A percentile compares a stretch with the other conserved stretches of the same genome.
Conservation (phyloP, 306 rosid genomes). For the Acacia confusa region DNA sequence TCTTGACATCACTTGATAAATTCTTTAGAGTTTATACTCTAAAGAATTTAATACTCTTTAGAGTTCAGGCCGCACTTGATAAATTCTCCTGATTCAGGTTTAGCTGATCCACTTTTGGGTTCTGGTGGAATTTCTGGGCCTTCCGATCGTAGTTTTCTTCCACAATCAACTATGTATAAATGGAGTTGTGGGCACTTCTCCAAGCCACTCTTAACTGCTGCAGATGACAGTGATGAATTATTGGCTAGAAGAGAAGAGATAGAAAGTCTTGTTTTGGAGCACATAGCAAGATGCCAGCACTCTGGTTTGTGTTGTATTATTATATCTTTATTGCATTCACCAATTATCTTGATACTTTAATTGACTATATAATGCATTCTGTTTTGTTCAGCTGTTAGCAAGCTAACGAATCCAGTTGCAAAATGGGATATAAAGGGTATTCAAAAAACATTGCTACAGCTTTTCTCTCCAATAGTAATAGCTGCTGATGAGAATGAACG, state of each 20-base stretch:
- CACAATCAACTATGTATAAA: conserved; percentile 84
- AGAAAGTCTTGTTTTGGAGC: conserved; percentile 85
- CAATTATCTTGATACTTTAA: conserved; percentile 2
- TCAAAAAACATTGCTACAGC: conserved; percentile 74
- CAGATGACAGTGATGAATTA: conserved; percentile 76
- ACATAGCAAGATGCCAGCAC: conserved; percentile 93
- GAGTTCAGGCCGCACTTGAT: conserved; percentile 93
- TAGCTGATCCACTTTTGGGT: conserved; percentile 96
- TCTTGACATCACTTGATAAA: too few species aligned
- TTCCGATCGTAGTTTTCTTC: conserved; percentile 82
- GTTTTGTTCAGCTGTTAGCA: conserved; percentile 74
- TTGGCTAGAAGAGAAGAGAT: conserved; percentile 84
- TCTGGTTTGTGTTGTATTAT: conserved; percentile 55
- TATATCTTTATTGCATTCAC: not conserved
- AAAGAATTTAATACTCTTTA: too few species aligned
- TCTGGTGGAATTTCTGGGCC: conserved; percentile 58
- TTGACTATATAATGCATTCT: conserved; percentile 22
- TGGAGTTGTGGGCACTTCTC: conserved; percentile 99
- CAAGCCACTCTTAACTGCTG: conserved; percentile 75
- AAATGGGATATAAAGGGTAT: conserved; percentile 91
- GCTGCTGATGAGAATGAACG: conserved; percentile 97
- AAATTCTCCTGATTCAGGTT: conserved; percentile 87
- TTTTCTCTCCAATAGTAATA: conserved; percentile 89
- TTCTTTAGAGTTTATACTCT: too few species aligned
- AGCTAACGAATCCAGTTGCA: conserved; percentile 80